Percentiles rank a stretch among this genome's conserved stretches.
These are phyloP conservation scores for Xylariaceae sp. DNA, from an alignment of 2,329 filamentous ascomycete species.

Conservation along the genomic window DNA sequence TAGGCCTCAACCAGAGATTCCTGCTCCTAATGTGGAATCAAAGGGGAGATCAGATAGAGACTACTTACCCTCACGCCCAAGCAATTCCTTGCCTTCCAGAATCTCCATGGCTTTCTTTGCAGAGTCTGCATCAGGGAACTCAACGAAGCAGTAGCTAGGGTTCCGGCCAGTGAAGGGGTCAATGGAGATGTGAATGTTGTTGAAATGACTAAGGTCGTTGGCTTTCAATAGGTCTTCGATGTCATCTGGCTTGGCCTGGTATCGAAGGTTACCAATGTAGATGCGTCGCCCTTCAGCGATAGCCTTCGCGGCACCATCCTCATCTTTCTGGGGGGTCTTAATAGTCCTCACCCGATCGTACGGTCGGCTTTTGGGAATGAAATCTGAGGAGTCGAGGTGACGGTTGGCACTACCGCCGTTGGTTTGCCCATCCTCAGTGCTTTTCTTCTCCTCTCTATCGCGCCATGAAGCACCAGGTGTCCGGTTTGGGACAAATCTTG, in stretches of 20 bases:
- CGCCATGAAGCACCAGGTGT: constrained; percentile 23
- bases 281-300: constrained; percentile 53
- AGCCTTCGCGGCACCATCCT: constrained; percentile 30
- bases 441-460: constrained; percentile 22
- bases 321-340: constrained; percentile 26
- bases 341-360: constrained; percentile 22
- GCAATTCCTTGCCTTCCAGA: constrained; percentile 60
- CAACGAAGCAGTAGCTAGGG: constrained; percentile 78
- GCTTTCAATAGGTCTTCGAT: constrained; percentile 45
- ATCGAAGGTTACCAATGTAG: constrained; percentile 70
- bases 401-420: constrained; percentile 7
- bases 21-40: neutral
- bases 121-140: constrained; percentile 63
- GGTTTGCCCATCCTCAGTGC: constrained; percentile 2
- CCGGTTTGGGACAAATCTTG: constrained; percentile 17
- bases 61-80: constrained; percentile 54
- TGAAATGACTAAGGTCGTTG: constrained; percentile 46
- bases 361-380: constrained; percentile 17
- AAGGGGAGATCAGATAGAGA: neutral
- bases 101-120: constrained; percentile 64
- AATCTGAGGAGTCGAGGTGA: constrained; percentile 14
- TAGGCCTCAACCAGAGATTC: neutral
- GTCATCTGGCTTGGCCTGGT: constrained; percentile 55
- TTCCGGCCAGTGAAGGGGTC: constrained; percentile 73
- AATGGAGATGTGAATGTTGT: constrained; percentile 71